Base-by-base conservation (phyloP, 768 basidiomycete species). In the Chlorophyllum brunneum region DNA sequence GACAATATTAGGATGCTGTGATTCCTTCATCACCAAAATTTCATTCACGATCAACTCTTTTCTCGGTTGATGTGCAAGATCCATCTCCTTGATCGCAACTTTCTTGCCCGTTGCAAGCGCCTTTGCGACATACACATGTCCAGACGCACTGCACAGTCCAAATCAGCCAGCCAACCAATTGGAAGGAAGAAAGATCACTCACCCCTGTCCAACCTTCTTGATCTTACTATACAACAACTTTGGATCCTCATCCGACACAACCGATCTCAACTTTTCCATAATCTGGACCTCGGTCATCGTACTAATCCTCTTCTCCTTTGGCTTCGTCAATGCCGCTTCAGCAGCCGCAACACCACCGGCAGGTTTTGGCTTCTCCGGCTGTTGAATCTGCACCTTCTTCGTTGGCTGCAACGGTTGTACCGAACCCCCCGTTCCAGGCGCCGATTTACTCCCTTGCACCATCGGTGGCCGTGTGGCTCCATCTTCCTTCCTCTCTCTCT, bases 171-270 rank as follows among this genome's bases (percentile, higher is more conserved):
- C 52, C 34, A 40, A 41, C 46, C 33, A 18, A 34, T 31, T 34
- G 46, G 56, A 39, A 36, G 26, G 51, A 51, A 44, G 27, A 59
- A 37, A 16, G 39, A 56, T 30, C 9, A 78, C 91, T 67, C 67
- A 97, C 93, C 94, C 95, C 68, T 99, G 95, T 29, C 95, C 95
- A 55, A 99, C 92, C 74, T 98, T 99, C 76, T 92, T 94, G 68
- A 98, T 97, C 78, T 97, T 98, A 61, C 87, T 89, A 69, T 98
- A 99, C 16, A 95, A 65, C 59, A 77, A 62, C 70, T 90, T 93
- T 20, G 95, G 95, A 65, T 98, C 95, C 18, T 92, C 86, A 37
- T 80, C 73, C 37, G 79, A 83, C 41, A 98, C 95, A 0, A 98
- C 94, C 57, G 83, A 83, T 58, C 92, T 77, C 59, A 99, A 74